phyloP scores from a whole-genome alignment of 1,284 basidiomycete genomes.

The Leucoagaricus sp. region DNA sequence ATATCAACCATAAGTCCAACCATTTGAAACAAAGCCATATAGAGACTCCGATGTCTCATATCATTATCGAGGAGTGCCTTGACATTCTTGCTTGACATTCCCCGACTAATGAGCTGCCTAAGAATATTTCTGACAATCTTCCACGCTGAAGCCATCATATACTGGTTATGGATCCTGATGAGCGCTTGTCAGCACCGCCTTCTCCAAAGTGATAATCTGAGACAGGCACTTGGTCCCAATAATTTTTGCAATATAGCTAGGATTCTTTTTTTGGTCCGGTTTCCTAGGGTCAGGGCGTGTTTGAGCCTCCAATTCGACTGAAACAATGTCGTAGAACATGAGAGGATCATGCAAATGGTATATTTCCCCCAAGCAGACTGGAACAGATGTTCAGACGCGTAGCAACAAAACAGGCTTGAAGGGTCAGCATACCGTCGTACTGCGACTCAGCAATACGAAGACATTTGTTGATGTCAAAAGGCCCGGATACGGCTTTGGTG shows the following conservation, averaged over 20 bases:
- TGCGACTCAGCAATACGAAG: constrained; percentile 70
- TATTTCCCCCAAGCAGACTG: constrained; percentile 70
- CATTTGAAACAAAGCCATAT: constrained; percentile 65
- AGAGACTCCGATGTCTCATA: constrained; percentile 51
- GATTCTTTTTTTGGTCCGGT: constrained; percentile 38
- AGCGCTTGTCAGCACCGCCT: not conserved
- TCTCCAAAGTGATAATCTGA: not conserved
- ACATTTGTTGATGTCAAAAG: constrained; percentile 63
- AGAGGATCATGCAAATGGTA: constrained; percentile 60
- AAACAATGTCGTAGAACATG: constrained; percentile 55
- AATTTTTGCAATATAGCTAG: constrained; percentile 53
- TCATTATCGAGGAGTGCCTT: constrained; percentile 53
- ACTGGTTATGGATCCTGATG: constrained; percentile 71
- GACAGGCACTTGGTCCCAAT: constrained; percentile 58
- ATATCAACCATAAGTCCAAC: constrained; percentile 58
- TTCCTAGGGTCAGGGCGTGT: constrained; percentile 35
- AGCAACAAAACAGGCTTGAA: not conserved
- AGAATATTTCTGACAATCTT: constrained; percentile 60
- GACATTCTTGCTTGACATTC: constrained; percentile 51
- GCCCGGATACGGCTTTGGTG: constrained; percentile 57
- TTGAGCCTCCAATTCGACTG: constrained; percentile 54
- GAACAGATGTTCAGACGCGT: constrained; percentile 3
- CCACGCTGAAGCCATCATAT: constrained; percentile 78
- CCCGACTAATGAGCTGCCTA: constrained; percentile 49
- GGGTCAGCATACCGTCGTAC: constrained; percentile 52